Base-by-base conservation (phyloP, 2,329 filamentous ascomycete species). In the Tolypocladium inflatum region DNA sequence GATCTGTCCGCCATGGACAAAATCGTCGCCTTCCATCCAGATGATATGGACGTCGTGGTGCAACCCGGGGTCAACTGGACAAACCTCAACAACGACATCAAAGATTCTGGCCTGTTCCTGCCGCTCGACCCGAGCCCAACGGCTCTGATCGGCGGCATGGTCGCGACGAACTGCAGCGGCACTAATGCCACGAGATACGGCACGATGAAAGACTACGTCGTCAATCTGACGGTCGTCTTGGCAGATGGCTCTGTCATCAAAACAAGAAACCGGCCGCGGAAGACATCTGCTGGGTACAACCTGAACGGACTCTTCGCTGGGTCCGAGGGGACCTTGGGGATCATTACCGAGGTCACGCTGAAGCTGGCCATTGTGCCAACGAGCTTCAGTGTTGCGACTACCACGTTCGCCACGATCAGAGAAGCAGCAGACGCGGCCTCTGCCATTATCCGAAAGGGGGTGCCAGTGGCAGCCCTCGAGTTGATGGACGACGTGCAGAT, bases 151-250 rank as follows among this genome's bases (percentile, higher is more conserved):
- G 82, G 81, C 2, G 81, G 82, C 6, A 84, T 84, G 81, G 73
- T 90, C 5, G 83, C 84, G 0, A 89, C 86, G 1, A 87, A 86
- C 56, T 90, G 87, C 72, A 85, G 77, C 56, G 81, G 81, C 0
- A 84, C 81, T 0, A 83, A 84, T 63, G 80, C 81, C 1, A 76
- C 81, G 58, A 75, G 86, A 55, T 90, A 90, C 65, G 87, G 87
- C 0, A 89, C 87, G 0, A 90, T 90, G 87, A 88, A 87, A 63
- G 87, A 90, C 62, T 90, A 85, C 78, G 87, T 90, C 1, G 75
- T 90, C 59, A 88, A 86, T 61, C 69, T 90, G 30, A 90, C 86
- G 0, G 85, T 89, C 0, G 87, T 90, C 0, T 76, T 90, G 48
- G 82, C 87, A 1, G 86, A 90, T 66, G 87, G 87, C 1, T 80